These are phyloP conservation scores for Ilyonectria destructans DNA, from an alignment of 2,329 filamentous ascomycete genomes.

Conservation along the genomic window DNA sequence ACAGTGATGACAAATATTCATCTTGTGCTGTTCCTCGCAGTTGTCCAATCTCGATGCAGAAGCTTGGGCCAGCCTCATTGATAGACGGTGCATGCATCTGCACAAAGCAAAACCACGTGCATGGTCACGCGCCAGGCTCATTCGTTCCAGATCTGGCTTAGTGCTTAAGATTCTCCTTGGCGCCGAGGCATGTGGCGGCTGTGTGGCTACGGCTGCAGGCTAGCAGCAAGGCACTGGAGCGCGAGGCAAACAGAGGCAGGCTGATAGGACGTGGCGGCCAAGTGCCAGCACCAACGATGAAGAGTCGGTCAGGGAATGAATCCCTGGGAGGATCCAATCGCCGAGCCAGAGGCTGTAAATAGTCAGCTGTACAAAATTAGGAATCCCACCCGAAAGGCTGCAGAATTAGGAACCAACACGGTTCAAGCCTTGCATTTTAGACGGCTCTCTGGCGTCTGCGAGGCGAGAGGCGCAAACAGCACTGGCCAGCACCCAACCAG, in stretches of 20 bases:
- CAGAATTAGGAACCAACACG: slow-evolving; percentile 27
- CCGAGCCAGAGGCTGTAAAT: slow-evolving; percentile 17
- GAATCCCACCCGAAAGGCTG: slow-evolving; percentile 14
- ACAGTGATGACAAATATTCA: not conserved
- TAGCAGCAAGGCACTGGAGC: not conserved
- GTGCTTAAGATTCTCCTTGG: slow-evolving; percentile 16
- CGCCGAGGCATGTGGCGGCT: slow-evolving; percentile 20
- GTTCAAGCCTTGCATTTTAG: not conserved
- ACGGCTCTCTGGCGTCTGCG: slow-evolving; percentile 1
- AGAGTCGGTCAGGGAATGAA: slow-evolving; percentile 18
- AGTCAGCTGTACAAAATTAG: slow-evolving; percentile 17
- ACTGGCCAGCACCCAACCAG: slow-evolving; percentile 13
- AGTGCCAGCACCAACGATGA: slow-evolving; percentile 10
- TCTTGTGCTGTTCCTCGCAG: not conserved
- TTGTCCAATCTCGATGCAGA: not conserved
- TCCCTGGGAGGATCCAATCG: slow-evolving; percentile 10
- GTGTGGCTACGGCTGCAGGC: slow-evolving; percentile 16
- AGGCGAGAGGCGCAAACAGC: not conserved
- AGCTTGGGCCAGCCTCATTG: not conserved
- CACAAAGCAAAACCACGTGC: slow-evolving; percentile 30
- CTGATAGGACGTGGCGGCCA: slow-evolving; percentile 1
- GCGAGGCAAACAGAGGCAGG: slow-evolving; percentile 2
- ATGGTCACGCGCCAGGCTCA: slow-evolving; percentile 24
- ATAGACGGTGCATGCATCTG: not conserved
- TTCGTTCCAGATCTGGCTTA: slow-evolving; percentile 16